Evolutionary conservation across 148 eudicot genomes (phyloP), one percentile per base, ranked within the genome.

Genomic region (Polygonum aviculare): DNA sequence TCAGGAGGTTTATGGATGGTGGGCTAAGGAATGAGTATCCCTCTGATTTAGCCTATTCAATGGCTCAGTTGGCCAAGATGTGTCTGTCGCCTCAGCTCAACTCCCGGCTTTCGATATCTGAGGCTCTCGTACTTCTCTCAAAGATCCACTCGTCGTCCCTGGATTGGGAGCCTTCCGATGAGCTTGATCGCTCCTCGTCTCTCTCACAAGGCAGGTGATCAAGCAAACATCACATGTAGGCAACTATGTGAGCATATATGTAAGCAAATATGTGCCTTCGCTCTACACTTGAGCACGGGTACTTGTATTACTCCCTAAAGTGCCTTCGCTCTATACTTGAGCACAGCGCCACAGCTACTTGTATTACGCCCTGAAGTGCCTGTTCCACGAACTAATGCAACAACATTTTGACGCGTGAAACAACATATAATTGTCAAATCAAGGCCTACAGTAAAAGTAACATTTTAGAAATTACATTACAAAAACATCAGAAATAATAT

Each of bases 91-190:
- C 65, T 19, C 87, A 88, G 63, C 77, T 91, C 62, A 88, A 88
- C 69, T 75, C 81, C 33, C 85, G 94, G 2, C 94, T 93, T 12
- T 26, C 85, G 2, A 80, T 86, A 74, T 67, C 81, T 3, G 91
- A 91, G 74, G 86, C 87, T 75, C 85, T 89, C 31, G 77, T 81
- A 84, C 85, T 78, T 18, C 79, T 91, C 41, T 83, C 92, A 2
- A 84, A 89, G 86, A 82, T 92, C 22, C 81, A 80, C 55, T 88
- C 93, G 1, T 84, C 91, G 12, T 87, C 93, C 6, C 54, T 87
- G 80, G 93, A 92, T 76, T 92, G 97, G 96, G 95, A 90, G 83
- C 92, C 97, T 0, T 86, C 94, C 0, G 86, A 86, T 69, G 97
- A 91, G 10, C 33, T 71, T n/a, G 51, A 71, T 71, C 48, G 74